Percentiles rank a stretch among this genome's conserved stretches.
Evolutionary conservation across 805 yeast genomes (phyloP).

Genomic region (Metschnikowia henanensis): DNA sequence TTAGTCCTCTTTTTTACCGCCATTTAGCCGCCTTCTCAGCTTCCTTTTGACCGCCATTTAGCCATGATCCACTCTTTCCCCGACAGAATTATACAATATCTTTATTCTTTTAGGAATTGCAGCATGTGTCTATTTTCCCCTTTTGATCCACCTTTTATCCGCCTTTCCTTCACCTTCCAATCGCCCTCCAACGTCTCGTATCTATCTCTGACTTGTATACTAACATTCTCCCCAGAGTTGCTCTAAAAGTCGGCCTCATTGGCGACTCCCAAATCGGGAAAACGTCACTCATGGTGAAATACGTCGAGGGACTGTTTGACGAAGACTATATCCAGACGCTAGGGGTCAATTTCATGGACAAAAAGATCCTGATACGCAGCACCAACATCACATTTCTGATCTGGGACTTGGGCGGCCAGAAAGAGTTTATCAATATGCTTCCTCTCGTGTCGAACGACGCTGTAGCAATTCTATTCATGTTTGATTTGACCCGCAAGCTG

Average conservation of each 20-base stretch:
- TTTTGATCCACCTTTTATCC: too few species aligned
- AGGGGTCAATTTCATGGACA: constrained; percentile 95
- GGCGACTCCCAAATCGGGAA: constrained; percentile 98
- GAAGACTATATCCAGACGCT: constrained; percentile 90
- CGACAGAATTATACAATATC: too few species aligned
- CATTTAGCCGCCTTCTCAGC: neutral
- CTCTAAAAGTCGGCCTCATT: constrained; percentile 84
- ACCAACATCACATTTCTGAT: constrained; percentile 89
- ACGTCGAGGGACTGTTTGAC: constrained; percentile 92
- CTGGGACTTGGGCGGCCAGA: constrained; percentile 96
- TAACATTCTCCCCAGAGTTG: constrained; percentile 46
- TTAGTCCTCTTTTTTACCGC: neutral
- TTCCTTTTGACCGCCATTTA: too few species aligned
- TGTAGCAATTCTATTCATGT: constrained; percentile 86
- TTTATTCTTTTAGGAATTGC: too few species aligned
- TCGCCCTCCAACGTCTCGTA: too few species aligned
- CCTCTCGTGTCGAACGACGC: constrained; percentile 92
- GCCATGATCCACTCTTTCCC: too few species aligned
- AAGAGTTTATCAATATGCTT: constrained; percentile 93
- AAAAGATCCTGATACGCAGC: constrained; percentile 76
- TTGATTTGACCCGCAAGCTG: constrained; percentile 81
- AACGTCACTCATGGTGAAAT: constrained; percentile 94
- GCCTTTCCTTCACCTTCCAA: neutral
- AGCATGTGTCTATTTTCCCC: too few species aligned
- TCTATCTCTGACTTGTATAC: too few species aligned